These are phyloP conservation scores for Cystobasidium slooffiae DNA, from an alignment of 1,284 basidiomycete species.

Conservation along the genomic window DNA sequence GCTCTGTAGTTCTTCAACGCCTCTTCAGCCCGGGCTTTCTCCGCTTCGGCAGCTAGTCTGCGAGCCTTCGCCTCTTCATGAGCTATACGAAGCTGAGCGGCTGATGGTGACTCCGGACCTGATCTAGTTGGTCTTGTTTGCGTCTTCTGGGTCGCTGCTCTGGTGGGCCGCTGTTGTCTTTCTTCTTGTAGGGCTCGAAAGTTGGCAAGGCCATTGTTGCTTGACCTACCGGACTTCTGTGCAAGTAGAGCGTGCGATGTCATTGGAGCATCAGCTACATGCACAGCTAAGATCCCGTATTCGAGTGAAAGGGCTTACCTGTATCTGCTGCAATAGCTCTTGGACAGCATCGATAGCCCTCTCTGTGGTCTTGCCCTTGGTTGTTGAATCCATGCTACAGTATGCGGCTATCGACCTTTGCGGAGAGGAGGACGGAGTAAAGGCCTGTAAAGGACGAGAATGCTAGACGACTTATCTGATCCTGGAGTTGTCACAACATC, in stretches of 20 bases:
- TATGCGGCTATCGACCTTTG: background rate
- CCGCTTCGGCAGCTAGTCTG: conserved; percentile 18
- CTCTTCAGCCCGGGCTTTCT: conserved; percentile 14
- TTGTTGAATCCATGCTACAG: background rate
- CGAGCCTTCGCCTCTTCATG: conserved; percentile 3
- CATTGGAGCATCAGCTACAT: background rate
- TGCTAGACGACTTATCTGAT: no score
- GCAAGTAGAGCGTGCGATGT: background rate
- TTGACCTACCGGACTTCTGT: background rate
- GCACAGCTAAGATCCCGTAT: background rate
- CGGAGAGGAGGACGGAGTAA: background rate
- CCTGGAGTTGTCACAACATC: background rate
- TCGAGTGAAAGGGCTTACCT: background rate
- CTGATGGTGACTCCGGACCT: background rate
- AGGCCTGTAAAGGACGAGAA: background rate
- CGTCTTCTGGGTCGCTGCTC: background rate
- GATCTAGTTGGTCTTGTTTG: background rate
- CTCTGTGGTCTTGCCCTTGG: no score
- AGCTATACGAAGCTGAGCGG: background rate
- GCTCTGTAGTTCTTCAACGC: background rate
- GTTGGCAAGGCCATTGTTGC: background rate
- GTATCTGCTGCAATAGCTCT: background rate
- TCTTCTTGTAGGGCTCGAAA: conserved; percentile 20
- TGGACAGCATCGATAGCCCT: background rate
- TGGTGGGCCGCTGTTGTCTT: no score